These are phyloP conservation scores for Fraxinus greggii DNA, from an alignment of 305 asterid genomes.

Conservation along the genomic window DNA sequence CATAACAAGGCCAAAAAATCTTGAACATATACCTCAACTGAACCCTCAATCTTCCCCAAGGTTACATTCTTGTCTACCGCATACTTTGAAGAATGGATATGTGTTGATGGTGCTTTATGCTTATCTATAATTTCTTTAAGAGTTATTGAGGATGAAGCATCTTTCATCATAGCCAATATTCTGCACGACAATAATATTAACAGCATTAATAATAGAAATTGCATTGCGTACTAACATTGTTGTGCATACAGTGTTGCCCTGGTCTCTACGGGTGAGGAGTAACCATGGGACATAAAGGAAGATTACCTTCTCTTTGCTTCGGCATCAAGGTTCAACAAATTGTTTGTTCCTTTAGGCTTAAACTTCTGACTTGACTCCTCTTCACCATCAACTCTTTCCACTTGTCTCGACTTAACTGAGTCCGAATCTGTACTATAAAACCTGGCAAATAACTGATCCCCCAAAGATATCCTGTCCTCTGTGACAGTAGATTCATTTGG, in stretches of 20 bases:
- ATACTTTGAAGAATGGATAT: slow-evolving; percentile 38
- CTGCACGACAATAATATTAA: slow-evolving; percentile 39
- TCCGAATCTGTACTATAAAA: slow-evolving; percentile 34
- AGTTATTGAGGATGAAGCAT: slow-evolving; percentile 54
- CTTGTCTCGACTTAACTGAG: slow-evolving; percentile 26
- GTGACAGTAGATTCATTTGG: slow-evolving; percentile 21
- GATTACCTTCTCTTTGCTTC: slow-evolving; percentile 62
- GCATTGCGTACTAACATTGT: neutral
- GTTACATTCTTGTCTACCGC: slow-evolving; percentile 46
- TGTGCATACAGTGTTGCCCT: neutral
- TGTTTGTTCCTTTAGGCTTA: slow-evolving; percentile 29
- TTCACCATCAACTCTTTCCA: slow-evolving; percentile 20
- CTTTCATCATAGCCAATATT: slow-evolving; percentile 49
- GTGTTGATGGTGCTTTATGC: slow-evolving; percentile 52
- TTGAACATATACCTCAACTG: slow-evolving; percentile 56
- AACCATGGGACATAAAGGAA: slow-evolving; percentile 12
- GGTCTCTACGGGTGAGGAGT: neutral
- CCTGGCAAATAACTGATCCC: slow-evolving; percentile 37
- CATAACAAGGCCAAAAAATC: slow-evolving; percentile 12
- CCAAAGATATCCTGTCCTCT: slow-evolving; percentile 41
- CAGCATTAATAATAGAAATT: slow-evolving; percentile 4
- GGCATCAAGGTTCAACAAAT: slow-evolving; percentile 44
- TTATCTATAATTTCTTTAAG: slow-evolving; percentile 39
- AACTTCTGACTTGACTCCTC: slow-evolving; percentile 37
- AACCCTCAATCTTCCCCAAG: slow-evolving; percentile 73